Conservation (phyloP, 495 filamentous ascomycete genomes). For the Neurospora cerealis region DNA sequence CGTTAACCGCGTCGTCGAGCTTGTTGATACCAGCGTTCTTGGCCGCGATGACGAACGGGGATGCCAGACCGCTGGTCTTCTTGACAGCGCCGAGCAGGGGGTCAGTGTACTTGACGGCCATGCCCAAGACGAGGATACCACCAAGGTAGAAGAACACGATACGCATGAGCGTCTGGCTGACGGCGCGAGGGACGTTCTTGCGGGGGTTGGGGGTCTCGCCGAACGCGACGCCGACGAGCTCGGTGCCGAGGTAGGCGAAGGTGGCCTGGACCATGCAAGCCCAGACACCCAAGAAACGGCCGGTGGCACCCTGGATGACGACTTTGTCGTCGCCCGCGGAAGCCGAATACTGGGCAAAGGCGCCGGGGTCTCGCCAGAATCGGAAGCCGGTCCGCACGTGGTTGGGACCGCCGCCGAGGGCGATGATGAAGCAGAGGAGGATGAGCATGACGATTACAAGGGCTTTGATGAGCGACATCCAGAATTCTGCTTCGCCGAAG, state of each 20-base stretch:
- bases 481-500: constrained; percentile 79
- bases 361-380: constrained; percentile 70
- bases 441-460: constrained; percentile 56
- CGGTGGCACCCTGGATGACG: constrained; percentile 32
- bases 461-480: constrained; percentile 63
- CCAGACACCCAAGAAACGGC: constrained; percentile 68
- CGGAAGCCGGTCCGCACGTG: constrained; percentile 60
- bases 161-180: constrained; percentile 62
- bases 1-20: constrained; percentile 68
- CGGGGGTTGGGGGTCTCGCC: constrained; percentile 73
- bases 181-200: constrained; percentile 61
- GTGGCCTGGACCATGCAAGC: constrained; percentile 66
- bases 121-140: constrained; percentile 60
- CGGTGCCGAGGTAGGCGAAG: constrained; percentile 78
- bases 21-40: constrained; percentile 52
- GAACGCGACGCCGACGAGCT: constrained; percentile 72
- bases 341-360: constrained; percentile 49
- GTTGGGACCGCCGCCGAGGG: constrained; percentile 66
- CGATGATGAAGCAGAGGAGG: constrained; percentile 58
- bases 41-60: constrained; percentile 57
- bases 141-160: constrained; percentile 69
- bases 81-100: constrained; percentile 46
- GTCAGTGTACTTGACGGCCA: constrained; percentile 54
- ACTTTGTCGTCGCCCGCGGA: background rate
- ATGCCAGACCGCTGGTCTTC: constrained; percentile 42